phyloP scores from a whole-genome alignment of 108 stramenopile species.

The Ochromonas danica region DNA sequence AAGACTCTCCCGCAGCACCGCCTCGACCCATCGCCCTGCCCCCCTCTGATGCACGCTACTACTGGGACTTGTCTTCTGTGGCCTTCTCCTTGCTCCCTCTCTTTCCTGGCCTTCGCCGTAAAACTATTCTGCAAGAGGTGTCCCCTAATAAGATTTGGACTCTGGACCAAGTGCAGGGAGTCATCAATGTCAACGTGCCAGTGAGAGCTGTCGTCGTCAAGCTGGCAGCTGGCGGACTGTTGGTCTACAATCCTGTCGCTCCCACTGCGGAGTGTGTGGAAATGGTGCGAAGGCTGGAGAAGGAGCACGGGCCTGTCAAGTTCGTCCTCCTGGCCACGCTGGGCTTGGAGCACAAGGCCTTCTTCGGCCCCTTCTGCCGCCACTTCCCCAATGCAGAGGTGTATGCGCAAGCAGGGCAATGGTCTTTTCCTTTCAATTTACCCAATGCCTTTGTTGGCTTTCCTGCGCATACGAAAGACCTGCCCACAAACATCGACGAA shows the following conservation, averaged over 20 bases:
- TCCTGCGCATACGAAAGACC: conserved; percentile 62
- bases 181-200: conserved; percentile 89
- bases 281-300: conserved; percentile 45
- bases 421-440: conserved; percentile 70
- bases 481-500: conserved; percentile 37
- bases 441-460: conserved; percentile 75
- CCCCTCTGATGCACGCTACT: no score
- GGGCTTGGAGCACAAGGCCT: conserved; percentile 89
- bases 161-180: conserved; percentile 87
- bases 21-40: no score
- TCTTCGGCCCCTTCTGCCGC: conserved; percentile 80
- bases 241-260: conserved; percentile 84
- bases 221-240: conserved; percentile 66
- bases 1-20: no score
- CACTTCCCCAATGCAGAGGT: conserved; percentile 73
- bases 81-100: neutral
- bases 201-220: conserved; percentile 77
- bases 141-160: conserved; percentile 78
- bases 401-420: conserved; percentile 80
- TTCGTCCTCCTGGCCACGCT: conserved; percentile 84
- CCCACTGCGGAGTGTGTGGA: conserved; percentile 73
- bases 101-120: conserved; percentile 48
- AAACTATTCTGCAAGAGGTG: conserved; percentile 71
- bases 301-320: conserved; percentile 70
- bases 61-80: neutral